These are phyloP conservation scores for Truncatella angustata DNA, from an alignment of 2,329 filamentous ascomycete species.

Conservation along the genomic window DNA sequence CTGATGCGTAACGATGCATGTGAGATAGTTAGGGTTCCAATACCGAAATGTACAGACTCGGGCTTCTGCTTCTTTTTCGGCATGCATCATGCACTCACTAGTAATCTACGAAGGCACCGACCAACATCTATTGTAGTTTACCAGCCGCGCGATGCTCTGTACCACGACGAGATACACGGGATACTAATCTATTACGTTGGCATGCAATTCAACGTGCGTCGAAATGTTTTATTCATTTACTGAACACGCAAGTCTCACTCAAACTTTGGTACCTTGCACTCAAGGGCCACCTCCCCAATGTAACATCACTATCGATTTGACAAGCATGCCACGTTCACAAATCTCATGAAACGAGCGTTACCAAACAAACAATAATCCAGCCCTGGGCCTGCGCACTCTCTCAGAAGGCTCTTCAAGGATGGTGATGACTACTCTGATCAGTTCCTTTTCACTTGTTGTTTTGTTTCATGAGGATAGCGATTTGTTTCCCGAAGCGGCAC, in stretches of 20 bases:
- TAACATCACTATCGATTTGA: not conserved
- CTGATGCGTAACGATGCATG: too few relatives aligned
- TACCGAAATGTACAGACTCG: too few relatives aligned
- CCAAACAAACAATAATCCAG: not conserved
- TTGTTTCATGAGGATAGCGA: too few relatives aligned
- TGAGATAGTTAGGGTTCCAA: too few relatives aligned
- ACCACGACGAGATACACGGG: not conserved
- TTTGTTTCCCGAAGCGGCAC: not conserved
- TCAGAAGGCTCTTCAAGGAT: not conserved
- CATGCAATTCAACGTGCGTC: not conserved
- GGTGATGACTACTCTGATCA: not conserved
- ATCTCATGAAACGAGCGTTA: not conserved
- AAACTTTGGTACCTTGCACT: not conserved
- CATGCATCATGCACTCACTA: not conserved
- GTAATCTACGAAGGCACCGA: not conserved
- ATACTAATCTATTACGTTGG: not conserved
- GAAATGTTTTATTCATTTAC: not conserved
- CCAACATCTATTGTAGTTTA: conserved; percentile 8
- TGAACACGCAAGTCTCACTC: not conserved
- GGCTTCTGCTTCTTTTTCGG: not conserved
- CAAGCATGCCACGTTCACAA: conserved; percentile 3
- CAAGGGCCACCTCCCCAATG: not conserved
- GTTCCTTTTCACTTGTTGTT: not conserved
- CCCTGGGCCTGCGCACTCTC: not conserved
- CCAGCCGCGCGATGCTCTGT: conserved; percentile 8